Base-by-base conservation (phyloP, 78 protist species). In the Pigoraptor vietnamica region DNA sequence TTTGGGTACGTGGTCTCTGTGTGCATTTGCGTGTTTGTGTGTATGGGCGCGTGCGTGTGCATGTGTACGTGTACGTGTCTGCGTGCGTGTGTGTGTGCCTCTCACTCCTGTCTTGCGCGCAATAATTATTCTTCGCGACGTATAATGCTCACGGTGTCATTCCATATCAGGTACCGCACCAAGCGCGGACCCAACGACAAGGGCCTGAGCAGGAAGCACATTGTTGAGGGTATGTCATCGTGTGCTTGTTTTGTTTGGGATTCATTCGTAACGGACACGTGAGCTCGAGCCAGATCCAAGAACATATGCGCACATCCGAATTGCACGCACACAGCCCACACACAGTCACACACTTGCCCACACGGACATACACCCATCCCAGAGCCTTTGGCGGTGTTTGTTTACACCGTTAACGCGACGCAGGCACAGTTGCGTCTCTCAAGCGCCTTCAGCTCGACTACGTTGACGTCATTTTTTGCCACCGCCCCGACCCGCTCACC, bases 401-500 rank as follows among this genome's bases (percentile, higher is more conserved):
- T n/a, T n/a, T n/a, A n/a, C n/a, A n/a, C n/a, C n/a, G n/a, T n/a
- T n/a, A n/a, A n/a, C n/a, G n/a, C n/a, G n/a, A n/a, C n/a, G n/a
- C 67, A 48, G 67, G 89, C 89, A 86, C 48, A 0, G 34, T 38
- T 9, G 56, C 56, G 24, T 36, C 89, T 0, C 89, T 86, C 56
- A 38, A 86, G 48, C 89, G 89, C 25, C 1, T 91, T 84, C 86
- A 93, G 95, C 91, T 92, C 55, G 94, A 92, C 90, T 92, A 94
- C 24, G 93, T 94, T 33, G 95, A 94, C 34, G 29, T 94, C 56
- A 37, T 94, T 40, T 92, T 94, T 37, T 37, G 89, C 90, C 95
- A 94, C 81, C 89, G 95, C n/a, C 95, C 95, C 0, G 95, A 94
- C 81, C 92, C 89, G 33, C 37, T 34, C 89, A 92, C 94, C 23